Evolutionary conservation across 768 basidiomycete species (phyloP).

Genomic region (Boletus vinaceobasis): DNA sequence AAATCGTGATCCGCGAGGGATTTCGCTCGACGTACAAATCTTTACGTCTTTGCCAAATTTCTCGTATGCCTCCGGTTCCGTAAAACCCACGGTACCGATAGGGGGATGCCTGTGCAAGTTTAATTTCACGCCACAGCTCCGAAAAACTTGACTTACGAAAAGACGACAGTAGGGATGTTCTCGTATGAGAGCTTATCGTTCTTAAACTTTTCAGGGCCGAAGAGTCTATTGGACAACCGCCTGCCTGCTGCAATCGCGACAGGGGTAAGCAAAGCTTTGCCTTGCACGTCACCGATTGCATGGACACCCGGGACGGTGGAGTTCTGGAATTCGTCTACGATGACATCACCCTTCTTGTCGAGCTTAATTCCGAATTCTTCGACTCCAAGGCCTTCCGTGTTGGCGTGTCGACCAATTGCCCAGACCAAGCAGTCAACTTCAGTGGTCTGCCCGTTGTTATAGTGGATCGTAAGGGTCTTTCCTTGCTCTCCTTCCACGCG

Average conservation of each 20-base stretch:
- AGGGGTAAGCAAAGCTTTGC: conserved; percentile 90
- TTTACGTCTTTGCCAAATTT: conserved; percentile 89
- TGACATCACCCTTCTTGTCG: conserved; percentile 75
- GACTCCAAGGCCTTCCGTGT: conserved; percentile 75
- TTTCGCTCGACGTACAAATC: conserved; percentile 62
- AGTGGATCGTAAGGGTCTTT: conserved; percentile 68
- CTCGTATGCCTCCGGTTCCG: conserved; percentile 84
- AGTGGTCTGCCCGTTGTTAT: conserved; percentile 69
- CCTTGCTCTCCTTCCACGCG: conserved; percentile 76
- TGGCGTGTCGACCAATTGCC: conserved; percentile 89
- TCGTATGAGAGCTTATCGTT: conserved; percentile 84
- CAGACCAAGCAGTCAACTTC: conserved; percentile 88
- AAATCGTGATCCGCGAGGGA: background rate
- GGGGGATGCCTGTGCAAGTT: conserved; percentile 72
- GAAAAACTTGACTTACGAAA: conserved; percentile 64
- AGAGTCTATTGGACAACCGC: conserved; percentile 83
- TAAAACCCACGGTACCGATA: conserved; percentile 92
- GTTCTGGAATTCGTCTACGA: conserved; percentile 91
- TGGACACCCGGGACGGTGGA: conserved; percentile 66
- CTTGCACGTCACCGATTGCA: conserved; percentile 89
- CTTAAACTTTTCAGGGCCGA: conserved; percentile 83
- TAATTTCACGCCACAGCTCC: conserved; percentile 4
- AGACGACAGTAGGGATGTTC: conserved; percentile 93
- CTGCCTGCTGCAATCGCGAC: conserved; percentile 97
- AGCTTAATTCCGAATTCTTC: conserved; percentile 73